Conservation (phyloP, 2,329 filamentous ascomycete species). For the Hymenoscyphus scutula region DNA sequence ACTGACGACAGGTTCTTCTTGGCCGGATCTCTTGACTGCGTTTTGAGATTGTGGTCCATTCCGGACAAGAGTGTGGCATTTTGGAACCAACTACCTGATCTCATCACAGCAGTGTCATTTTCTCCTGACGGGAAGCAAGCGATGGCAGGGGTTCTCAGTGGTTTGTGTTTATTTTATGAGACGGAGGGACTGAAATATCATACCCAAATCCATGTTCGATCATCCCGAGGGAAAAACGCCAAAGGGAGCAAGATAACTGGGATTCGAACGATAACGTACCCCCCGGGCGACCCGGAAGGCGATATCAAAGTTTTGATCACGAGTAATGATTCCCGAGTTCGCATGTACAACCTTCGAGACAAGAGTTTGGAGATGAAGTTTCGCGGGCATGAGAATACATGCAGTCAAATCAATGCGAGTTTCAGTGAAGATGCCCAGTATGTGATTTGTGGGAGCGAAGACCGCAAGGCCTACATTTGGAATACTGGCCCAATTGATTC, state of each 20-base stretch:
- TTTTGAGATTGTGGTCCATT: slow-evolving; percentile 91
- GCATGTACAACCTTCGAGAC: slow-evolving; percentile 84
- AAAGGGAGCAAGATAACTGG: slow-evolving; percentile 98
- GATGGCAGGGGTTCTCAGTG: slow-evolving; percentile 84
- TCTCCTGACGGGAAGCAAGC: slow-evolving; percentile 87
- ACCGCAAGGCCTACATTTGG: slow-evolving; percentile 89
- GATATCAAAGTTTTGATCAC: slow-evolving; percentile 85
- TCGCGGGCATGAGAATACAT: slow-evolving; percentile 84
- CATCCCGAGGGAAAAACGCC: slow-evolving; percentile 85
- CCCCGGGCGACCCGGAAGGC: slow-evolving; percentile 50
- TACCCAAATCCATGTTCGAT: slow-evolving; percentile 89
- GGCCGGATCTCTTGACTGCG: slow-evolving; percentile 86
- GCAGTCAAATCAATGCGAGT: slow-evolving; percentile 83
- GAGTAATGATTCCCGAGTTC: slow-evolving; percentile 90
- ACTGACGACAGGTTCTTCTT: slow-evolving; percentile 95
- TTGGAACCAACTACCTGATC: slow-evolving; percentile 71
- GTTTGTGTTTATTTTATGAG: slow-evolving; percentile 85
- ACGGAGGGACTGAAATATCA: slow-evolving; percentile 84
- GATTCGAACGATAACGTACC: slow-evolving; percentile 70
- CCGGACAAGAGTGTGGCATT: slow-evolving; percentile 93
- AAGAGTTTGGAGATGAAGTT: slow-evolving; percentile 86
- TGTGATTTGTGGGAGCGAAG: slow-evolving; percentile 90
- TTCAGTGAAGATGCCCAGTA: slow-evolving; percentile 86
- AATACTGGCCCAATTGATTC: slow-evolving; percentile 58
- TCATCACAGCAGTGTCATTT: slow-evolving; percentile 93